A percentile compares a stretch with the other conserved stretches of the same genome.
phyloP scores from a whole-genome alignment of 2,329 filamentous ascomycete species.

The Cryphonectria naterciae region DNA sequence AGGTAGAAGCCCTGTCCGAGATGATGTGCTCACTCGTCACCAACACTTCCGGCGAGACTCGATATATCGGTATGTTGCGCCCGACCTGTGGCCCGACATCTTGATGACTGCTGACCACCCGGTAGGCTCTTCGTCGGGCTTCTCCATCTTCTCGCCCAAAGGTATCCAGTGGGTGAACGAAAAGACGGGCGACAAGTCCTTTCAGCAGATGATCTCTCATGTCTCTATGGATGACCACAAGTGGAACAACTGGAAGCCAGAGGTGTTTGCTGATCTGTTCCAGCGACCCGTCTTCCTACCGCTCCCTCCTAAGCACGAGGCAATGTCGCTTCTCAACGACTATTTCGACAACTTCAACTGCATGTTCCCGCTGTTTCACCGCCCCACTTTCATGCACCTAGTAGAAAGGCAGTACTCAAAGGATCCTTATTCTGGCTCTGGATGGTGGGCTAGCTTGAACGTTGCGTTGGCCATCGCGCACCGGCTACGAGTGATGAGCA shows the following conservation, averaged over 20 bases:
- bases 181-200: slow-evolving; percentile 93
- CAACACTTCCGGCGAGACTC: slow-evolving; percentile 90
- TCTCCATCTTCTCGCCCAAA: slow-evolving; percentile 98
- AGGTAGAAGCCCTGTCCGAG: slow-evolving; percentile 88
- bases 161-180: slow-evolving; percentile 98
- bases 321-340: slow-evolving; percentile 84
- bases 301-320: slow-evolving; percentile 84
- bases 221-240: slow-evolving; percentile 93
- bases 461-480: slow-evolving; percentile 92
- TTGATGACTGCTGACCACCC: slow-evolving; percentile 18
- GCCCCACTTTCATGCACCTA: slow-evolving; percentile 97
- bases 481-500: slow-evolving; percentile 91
- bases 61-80: slow-evolving; percentile 80
- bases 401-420: slow-evolving; percentile 92
- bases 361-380: slow-evolving; percentile 97
- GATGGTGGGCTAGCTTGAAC: slow-evolving; percentile 98
- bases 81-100: background rate
- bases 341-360: slow-evolving; percentile 99
- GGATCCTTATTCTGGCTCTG: slow-evolving; percentile 91
- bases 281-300: slow-evolving; percentile 80
- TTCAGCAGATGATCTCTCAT: slow-evolving; percentile 91
- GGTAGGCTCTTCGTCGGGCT: slow-evolving; percentile 89
- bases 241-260: slow-evolving; percentile 98
- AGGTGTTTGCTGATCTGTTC: slow-evolving; percentile 93
- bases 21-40: slow-evolving; percentile 99